Percentiles rank a stretch among this genome's conserved stretches.
phyloP scores from a whole-genome alignment of 2,329 filamentous ascomycete species.

The Scedosporium dehoogii region DNA sequence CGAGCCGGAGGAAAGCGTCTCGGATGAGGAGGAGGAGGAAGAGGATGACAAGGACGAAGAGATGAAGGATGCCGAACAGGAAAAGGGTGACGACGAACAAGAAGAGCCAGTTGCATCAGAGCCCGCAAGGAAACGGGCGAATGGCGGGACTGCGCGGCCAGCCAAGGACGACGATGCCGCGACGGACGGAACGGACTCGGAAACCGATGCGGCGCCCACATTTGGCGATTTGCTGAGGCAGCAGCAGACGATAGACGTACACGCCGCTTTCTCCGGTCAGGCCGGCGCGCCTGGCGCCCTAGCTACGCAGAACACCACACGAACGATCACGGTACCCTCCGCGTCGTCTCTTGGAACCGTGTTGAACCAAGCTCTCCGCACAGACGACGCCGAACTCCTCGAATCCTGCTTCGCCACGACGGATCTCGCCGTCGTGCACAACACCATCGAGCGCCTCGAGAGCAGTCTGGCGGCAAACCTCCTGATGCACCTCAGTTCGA shows the following conservation, averaged over 20 bases:
- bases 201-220: constrained; percentile 50
- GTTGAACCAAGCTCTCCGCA: constrained; percentile 85
- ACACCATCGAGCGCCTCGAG: constrained; percentile 84
- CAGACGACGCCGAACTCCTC: constrained; percentile 80
- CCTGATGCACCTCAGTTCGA: constrained; percentile 74
- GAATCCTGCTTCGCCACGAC: constrained; percentile 83
- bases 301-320: constrained; percentile 25
- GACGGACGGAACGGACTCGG: constrained; percentile 26
- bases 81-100: background rate
- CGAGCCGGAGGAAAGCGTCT: constrained; percentile 35
- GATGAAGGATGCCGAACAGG: background rate
- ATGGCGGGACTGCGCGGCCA: constrained; percentile 16
- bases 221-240: constrained; percentile 80
- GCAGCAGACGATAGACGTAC: constrained; percentile 67
- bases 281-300: constrained; percentile 20
- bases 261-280: constrained; percentile 38
- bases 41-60: constrained; percentile 16
- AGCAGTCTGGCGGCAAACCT: constrained; percentile 71
- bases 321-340: constrained; percentile 47
- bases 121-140: constrained; percentile 17
- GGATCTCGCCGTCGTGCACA: constrained; percentile 67
- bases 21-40: constrained; percentile 32
- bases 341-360: constrained; percentile 81
- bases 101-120: background rate
- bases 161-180: constrained; percentile 16